Evolutionary conservation across 2,329 filamentous ascomycete species (phyloP).

Genomic region (Phyllosticta citrichinensis): DNA sequence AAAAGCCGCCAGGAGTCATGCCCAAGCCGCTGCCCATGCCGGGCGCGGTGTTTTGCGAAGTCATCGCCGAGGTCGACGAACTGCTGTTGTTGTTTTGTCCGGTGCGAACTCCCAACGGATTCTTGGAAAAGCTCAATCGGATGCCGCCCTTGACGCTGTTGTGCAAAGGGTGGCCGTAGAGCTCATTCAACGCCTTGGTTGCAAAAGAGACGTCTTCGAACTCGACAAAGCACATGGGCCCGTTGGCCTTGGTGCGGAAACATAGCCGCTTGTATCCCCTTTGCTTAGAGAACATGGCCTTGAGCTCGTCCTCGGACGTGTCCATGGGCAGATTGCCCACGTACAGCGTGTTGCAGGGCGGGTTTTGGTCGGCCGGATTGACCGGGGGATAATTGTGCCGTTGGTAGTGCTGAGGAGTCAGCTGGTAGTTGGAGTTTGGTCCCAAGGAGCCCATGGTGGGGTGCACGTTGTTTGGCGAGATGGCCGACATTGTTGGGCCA

Average conservation of each 20-base stretch:
- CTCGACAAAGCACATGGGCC: constrained; percentile 98
- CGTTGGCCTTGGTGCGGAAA: constrained; percentile 89
- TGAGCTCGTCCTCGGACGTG: constrained; percentile 90
- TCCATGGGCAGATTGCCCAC: constrained; percentile 93
- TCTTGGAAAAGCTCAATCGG: constrained; percentile 92
- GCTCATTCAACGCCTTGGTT: constrained; percentile 78
- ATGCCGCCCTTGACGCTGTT: constrained; percentile 95
- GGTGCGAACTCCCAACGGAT: constrained; percentile 83
- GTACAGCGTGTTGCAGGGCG: constrained; percentile 94
- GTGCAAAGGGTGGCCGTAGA: constrained; percentile 78
- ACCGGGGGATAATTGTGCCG: constrained; percentile 69
- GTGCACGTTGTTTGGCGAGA: constrained; percentile 47
- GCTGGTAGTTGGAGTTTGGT: constrained; percentile 44
- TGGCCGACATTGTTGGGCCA: constrained; percentile 29
- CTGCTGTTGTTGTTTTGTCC: constrained; percentile 53
- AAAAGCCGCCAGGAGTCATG: constrained; percentile 44
- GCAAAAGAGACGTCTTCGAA: constrained; percentile 91
- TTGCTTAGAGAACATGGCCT: constrained; percentile 84
- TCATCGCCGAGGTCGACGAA: constrained; percentile 38
- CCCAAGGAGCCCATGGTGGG: constrained; percentile 40
- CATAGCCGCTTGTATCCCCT: constrained; percentile 92
- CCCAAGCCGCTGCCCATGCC: constrained; percentile 50
- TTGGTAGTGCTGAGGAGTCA: constrained; percentile 47
- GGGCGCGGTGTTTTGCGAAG: constrained; percentile 42
- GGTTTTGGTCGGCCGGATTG: constrained; percentile 92